Conservation (phyloP, 768 basidiomycete species). For the Russula griseocarnosa region DNA sequence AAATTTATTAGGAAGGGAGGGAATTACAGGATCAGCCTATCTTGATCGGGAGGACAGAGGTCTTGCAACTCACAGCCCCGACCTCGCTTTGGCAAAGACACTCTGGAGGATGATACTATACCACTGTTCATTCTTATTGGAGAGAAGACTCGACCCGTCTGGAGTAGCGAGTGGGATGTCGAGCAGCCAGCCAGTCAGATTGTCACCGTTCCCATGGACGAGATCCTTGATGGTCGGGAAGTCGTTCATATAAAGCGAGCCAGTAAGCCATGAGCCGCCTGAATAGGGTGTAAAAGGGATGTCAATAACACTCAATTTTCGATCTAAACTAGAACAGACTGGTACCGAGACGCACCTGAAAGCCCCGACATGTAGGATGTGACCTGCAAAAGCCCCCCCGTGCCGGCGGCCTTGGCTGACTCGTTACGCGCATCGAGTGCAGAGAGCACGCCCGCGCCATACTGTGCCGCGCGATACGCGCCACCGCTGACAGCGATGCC, state of each 20-base stretch:
- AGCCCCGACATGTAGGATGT: slow-evolving; percentile 63
- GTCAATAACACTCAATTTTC: not conserved
- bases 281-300: not conserved
- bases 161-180: slow-evolving; percentile 55
- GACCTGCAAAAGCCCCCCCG: slow-evolving; percentile 69
- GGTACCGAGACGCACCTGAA: slow-evolving; percentile 44
- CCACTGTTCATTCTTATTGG: slow-evolving; percentile 47
- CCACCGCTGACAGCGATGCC: slow-evolving; percentile 69
- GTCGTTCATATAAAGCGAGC: slow-evolving; percentile 60
- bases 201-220: slow-evolving; percentile 52
- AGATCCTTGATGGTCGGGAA: slow-evolving; percentile 56
- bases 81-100: slow-evolving; percentile 51
- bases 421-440: slow-evolving; percentile 60
- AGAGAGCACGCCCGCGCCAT: slow-evolving; percentile 54
- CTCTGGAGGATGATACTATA: slow-evolving; percentile 53
- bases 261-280: slow-evolving; percentile 68
- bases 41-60: not conserved
- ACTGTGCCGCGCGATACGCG: slow-evolving; percentile 64
- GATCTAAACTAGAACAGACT: not conserved
- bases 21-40: not conserved
- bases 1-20: not conserved
- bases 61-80: slow-evolving; percentile 47
- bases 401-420: slow-evolving; percentile 53
- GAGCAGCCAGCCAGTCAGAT: slow-evolving; percentile 52
- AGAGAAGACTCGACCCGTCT: slow-evolving; percentile 44